Percentiles rank a stretch among this genome's conserved stretches.
phyloP scores from a whole-genome alignment of 1,284 basidiomycete species.

The Spongispora temasekensis region DNA sequence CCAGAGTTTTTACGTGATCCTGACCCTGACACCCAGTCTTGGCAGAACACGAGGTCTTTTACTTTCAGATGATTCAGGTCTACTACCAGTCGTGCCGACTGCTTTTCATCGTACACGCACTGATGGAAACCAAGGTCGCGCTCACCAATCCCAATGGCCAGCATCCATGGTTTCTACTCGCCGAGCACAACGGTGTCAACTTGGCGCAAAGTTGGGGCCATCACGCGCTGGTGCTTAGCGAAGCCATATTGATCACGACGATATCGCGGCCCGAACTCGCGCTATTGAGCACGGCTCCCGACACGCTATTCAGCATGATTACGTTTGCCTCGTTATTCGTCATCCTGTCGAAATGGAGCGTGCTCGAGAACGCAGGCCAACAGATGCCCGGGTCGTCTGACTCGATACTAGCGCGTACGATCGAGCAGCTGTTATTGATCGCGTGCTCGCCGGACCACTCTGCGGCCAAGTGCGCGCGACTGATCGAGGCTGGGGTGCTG shows the following conservation, averaged over 20 bases:
- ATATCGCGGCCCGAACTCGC: conserved; percentile 37
- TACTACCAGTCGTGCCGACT: conserved; percentile 42
- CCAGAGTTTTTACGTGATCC: conserved; percentile 10
- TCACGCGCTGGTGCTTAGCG: conserved; percentile 41
- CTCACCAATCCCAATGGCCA: conserved; percentile 25
- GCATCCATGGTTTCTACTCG: conserved; percentile 36
- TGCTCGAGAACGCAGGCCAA: conserved; percentile 36
- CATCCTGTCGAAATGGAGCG: conserved; percentile 42
- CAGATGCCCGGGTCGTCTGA: conserved; percentile 42
- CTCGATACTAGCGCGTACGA: conserved; percentile 36
- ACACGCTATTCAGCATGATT: conserved; percentile 44
- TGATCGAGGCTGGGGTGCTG: conserved; percentile 38
- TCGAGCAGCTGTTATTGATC: conserved; percentile 36
- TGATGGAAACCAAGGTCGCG: conserved; percentile 38
- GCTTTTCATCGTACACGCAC: conserved; percentile 39
- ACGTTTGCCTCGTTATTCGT: conserved; percentile 44
- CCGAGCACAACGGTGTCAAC: conserved; percentile 37
- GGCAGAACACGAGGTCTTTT: conserved; percentile 41
- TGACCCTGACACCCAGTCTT: conserved; percentile 39
- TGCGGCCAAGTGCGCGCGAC: conserved; percentile 42
- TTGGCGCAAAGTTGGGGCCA: conserved; percentile 41
- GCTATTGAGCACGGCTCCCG: conserved; percentile 43
- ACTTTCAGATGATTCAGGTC: conserved; percentile 41
- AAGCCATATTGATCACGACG: conserved; percentile 38
- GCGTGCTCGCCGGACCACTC: conserved; percentile 42